A percentile compares a stretch with the other conserved stretches of the same genome.
Conservation (phyloP, 129 eudicot genomes). For the Kitagawia praeruptora region DNA sequence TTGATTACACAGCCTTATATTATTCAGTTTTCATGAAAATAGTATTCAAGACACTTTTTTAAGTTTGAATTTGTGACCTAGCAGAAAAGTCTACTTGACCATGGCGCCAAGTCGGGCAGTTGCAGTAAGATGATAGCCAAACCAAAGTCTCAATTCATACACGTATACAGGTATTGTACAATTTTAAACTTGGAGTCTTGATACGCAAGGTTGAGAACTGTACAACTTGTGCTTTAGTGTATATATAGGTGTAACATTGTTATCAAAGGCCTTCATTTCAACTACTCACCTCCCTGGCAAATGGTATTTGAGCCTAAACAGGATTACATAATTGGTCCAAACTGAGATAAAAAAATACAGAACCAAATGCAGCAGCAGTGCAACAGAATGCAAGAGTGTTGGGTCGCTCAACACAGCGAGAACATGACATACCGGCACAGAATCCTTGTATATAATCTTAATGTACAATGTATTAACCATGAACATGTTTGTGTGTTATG, state of each 20-base stretch:
- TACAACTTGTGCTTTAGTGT: background rate
- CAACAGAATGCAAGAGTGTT: background rate
- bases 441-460: background rate
- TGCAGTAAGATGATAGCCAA: background rate
- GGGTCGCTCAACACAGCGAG: background rate
- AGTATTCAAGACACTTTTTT: background rate
- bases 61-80: background rate
- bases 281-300: background rate
- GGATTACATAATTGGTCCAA: background rate
- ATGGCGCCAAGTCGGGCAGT: background rate
- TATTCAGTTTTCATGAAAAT: background rate
- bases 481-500: no score
- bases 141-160: background rate
- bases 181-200: background rate
- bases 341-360: background rate
- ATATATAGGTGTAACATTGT: background rate
- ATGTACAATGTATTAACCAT: background rate
- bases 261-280: background rate
- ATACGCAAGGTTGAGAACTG: background rate
- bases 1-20: background rate
- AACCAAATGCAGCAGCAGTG: background rate
- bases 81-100: background rate
- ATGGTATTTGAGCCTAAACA: background rate
- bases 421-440: no score
- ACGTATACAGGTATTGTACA: no score